phyloP scores from a whole-genome alignment of 148 eudicot species.

The Talinum fruticosum region DNA sequence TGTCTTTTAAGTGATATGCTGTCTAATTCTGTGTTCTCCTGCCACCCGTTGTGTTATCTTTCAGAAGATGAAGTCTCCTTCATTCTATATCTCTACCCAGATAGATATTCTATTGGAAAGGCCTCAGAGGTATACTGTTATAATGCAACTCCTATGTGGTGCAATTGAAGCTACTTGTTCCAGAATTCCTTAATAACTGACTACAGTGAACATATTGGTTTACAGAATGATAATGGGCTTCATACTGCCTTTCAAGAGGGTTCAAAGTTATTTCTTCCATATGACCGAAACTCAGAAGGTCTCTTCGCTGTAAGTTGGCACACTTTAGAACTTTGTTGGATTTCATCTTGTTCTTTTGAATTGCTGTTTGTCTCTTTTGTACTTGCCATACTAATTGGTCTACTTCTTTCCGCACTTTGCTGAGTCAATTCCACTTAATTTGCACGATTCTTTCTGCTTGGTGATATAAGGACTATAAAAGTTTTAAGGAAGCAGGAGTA shows the following conservation, averaged over 20 bases:
- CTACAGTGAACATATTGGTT: constrained; percentile 9
- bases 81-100: constrained; percentile 64
- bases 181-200: not conserved
- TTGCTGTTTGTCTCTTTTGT: not conserved
- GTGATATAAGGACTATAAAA: not conserved
- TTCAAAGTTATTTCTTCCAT: constrained; percentile 70
- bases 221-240: constrained; percentile 43
- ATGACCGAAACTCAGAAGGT: constrained; percentile 78
- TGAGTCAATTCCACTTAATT: not conserved
- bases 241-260: constrained; percentile 53
- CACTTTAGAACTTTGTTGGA: not conserved
- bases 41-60: not conserved
- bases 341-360: not conserved
- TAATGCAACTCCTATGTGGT: not conserved
- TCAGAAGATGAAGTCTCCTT: constrained; percentile 82
- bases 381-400: not conserved
- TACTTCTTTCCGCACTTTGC: not conserved
- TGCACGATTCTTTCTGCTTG: not conserved
- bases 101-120: constrained; percentile 78
- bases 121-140: constrained; percentile 62
- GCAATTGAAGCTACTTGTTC: not conserved
- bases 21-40: not conserved
- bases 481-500: not conserved
- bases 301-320: constrained; percentile 64
- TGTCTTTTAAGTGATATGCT: not conserved